phyloP scores from a whole-genome alignment of 192 early-diverging fungal species.

The Linnemannia schmuckeri region DNA sequence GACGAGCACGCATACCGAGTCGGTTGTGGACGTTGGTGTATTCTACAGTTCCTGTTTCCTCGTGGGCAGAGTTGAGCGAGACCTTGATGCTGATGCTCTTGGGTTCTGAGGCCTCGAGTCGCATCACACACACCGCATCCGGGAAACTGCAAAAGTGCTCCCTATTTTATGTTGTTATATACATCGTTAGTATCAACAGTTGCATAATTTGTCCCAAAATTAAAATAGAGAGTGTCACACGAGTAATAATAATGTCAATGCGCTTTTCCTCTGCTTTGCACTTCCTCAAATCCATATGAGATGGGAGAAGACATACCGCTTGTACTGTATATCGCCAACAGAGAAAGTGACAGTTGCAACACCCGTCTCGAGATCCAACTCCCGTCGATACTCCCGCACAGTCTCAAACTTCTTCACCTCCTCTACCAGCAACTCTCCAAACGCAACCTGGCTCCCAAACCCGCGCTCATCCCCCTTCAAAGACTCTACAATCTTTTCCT shows the following conservation, averaged over 20 bases:
- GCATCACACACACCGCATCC: constrained; percentile 48
- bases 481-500: constrained; percentile 17
- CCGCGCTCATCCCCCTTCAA: constrained; percentile 33
- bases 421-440: constrained; percentile 41
- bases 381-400: constrained; percentile 24
- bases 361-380: constrained; percentile 33
- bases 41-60: not conserved
- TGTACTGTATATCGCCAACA: constrained; percentile 16
- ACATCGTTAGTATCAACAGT: not conserved
- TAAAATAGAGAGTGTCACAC: not conserved
- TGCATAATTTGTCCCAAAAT: not conserved
- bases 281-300: not conserved
- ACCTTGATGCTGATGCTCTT: constrained; percentile 50
- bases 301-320: constrained; percentile 14
- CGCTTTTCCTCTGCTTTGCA: no score
- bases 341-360: constrained; percentile 22
- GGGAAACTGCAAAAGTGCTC: constrained; percentile 55
- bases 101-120: constrained; percentile 32
- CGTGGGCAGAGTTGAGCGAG: constrained; percentile 18
- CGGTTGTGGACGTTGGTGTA: constrained; percentile 48
- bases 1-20: constrained; percentile 27
- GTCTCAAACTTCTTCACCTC: constrained; percentile 33
- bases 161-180: constrained; percentile 1
- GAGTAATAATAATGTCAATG: not conserved
- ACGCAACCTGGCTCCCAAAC: constrained; percentile 32